These are phyloP conservation scores for Colletotrichum higginsianum DNA, from an alignment of 2,329 filamentous ascomycete genomes.

Conservation along the genomic window DNA sequence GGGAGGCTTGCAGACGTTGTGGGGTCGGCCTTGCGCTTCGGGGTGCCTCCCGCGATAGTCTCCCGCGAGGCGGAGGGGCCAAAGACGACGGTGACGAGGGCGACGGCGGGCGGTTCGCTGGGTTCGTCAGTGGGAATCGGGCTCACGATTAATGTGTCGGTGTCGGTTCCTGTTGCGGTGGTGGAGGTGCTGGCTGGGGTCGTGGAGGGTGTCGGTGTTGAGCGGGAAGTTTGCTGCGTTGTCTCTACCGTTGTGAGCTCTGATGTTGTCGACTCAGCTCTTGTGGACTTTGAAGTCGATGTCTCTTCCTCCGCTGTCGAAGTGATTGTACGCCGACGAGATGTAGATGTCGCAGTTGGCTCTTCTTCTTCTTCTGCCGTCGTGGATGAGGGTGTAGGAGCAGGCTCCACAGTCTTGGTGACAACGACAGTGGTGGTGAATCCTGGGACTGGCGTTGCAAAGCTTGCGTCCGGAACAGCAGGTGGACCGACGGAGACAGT, in stretches of 20 bases:
- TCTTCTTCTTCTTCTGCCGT: constrained; percentile 16
- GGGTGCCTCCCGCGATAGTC: too few relatives aligned
- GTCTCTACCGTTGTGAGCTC: not conserved
- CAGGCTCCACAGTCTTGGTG: constrained; percentile 27
- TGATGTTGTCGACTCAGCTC: not conserved
- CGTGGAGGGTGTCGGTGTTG: not conserved
- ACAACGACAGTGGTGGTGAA: constrained; percentile 35
- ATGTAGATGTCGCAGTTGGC: constrained; percentile 30
- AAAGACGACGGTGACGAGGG: too few relatives aligned
- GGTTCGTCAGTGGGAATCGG: constrained; percentile 29
- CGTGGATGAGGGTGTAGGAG: constrained; percentile 13
- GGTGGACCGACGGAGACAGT: constrained; percentile 38
- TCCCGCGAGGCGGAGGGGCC: not conserved
- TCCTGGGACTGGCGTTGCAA: not conserved
- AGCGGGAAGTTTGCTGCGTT: not conserved
- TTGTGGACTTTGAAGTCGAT: not conserved
- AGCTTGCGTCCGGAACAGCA: constrained; percentile 5
- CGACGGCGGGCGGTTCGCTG: not conserved
- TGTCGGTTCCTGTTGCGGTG: constrained; percentile 19
- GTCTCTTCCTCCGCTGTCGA: constrained; percentile 15
- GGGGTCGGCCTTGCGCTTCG: not conserved
- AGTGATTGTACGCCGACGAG: constrained; percentile 14
- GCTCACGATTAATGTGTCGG: constrained; percentile 35
- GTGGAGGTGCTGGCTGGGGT: not conserved
- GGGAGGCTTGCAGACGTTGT: not conserved